A percentile compares a stretch with the other conserved stretches of the same genome.
Evolutionary conservation across 1,284 basidiomycete species (phyloP).

Genomic region (Agroathelia rolfsii): DNA sequence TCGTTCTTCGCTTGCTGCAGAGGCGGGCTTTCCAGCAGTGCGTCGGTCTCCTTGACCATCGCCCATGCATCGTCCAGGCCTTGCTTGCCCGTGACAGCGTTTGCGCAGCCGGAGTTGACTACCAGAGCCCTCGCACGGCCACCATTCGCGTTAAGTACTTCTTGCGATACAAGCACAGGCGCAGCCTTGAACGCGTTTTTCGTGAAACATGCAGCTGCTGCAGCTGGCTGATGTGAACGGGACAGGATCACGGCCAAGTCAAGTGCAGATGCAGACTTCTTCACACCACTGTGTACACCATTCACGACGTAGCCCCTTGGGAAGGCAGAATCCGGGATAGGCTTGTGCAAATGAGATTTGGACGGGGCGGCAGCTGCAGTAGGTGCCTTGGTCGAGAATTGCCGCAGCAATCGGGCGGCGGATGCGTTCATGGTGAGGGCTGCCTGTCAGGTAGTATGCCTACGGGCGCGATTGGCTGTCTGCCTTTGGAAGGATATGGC

Average conservation of each 20-base stretch:
- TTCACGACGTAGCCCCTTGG: constrained; percentile 65
- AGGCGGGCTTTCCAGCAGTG: constrained; percentile 38
- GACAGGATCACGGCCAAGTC: constrained; percentile 86
- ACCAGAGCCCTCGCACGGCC: constrained; percentile 77
- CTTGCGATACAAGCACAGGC: constrained; percentile 79
- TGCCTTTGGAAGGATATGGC: too few species aligned
- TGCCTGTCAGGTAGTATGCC: too few species aligned
- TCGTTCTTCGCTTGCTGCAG: constrained; percentile 24
- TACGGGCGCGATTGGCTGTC: too few species aligned
- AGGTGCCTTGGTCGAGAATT: too few species aligned
- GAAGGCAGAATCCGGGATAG: constrained; percentile 46
- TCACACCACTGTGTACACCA: constrained; percentile 74
- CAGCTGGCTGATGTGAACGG: constrained; percentile 53
- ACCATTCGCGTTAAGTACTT: constrained; percentile 54
- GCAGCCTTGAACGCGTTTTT: constrained; percentile 95
- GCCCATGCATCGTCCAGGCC: constrained; percentile 85
- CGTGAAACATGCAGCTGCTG: constrained; percentile 90
- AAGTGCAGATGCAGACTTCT: constrained; percentile 57
- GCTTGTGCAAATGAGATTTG: constrained; percentile 52
- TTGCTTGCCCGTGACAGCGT: constrained; percentile 85
- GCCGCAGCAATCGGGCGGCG: too few species aligned
- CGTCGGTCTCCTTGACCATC: constrained; percentile 73
- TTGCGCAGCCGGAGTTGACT: constrained; percentile 94
- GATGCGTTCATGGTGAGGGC: too few species aligned
- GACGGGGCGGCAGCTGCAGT: too few species aligned